Evolutionary conservation across 2,329 filamentous ascomycete species (phyloP).

Genomic region (Penicillium sclerotiorum): DNA sequence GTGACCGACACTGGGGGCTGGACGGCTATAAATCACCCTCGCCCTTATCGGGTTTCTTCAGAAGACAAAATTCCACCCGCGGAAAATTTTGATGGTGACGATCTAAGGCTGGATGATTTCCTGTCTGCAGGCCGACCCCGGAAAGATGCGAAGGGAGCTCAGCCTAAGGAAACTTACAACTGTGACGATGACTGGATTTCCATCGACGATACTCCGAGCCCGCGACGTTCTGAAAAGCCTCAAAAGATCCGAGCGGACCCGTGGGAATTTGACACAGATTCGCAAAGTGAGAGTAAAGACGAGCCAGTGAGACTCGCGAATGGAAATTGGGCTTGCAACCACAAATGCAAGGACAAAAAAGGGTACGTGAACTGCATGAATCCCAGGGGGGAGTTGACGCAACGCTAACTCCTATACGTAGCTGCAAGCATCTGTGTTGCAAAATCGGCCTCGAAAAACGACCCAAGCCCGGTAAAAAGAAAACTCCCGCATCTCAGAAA

Average conservation of each 20-base stretch:
- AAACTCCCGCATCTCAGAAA: constrained; percentile 19
- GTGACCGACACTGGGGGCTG: too few species aligned
- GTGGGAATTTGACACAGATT: constrained; percentile 9
- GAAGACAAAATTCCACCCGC: too few species aligned
- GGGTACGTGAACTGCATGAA: constrained; percentile 34
- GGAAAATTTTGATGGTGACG: constrained; percentile 58
- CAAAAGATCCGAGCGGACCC: constrained; percentile 7
- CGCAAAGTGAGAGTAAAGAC: constrained; percentile 17
- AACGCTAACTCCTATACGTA: constrained; percentile 30
- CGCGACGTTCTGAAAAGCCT: neutral
- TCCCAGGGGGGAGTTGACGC: constrained; percentile 6
- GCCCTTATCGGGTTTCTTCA: too few species aligned
- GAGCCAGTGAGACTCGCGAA: constrained; percentile 62
- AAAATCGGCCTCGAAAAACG: constrained; percentile 70
- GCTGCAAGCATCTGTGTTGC: constrained; percentile 74
- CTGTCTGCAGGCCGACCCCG: constrained; percentile 33
- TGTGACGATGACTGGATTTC: constrained; percentile 25
- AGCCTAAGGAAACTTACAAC: neutral
- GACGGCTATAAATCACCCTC: too few species aligned
- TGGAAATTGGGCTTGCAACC: constrained; percentile 74
- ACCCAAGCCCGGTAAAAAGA: constrained; percentile 45
- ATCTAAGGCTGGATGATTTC: constrained; percentile 57
- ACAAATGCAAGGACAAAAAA: constrained; percentile 65
- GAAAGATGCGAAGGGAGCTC: neutral
- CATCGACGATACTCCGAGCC: constrained; percentile 17